A percentile compares a stretch with the other conserved stretches of the same genome.
Evolutionary conservation across 768 basidiomycete species (phyloP).

Genomic region (Lentinula boryana): DNA sequence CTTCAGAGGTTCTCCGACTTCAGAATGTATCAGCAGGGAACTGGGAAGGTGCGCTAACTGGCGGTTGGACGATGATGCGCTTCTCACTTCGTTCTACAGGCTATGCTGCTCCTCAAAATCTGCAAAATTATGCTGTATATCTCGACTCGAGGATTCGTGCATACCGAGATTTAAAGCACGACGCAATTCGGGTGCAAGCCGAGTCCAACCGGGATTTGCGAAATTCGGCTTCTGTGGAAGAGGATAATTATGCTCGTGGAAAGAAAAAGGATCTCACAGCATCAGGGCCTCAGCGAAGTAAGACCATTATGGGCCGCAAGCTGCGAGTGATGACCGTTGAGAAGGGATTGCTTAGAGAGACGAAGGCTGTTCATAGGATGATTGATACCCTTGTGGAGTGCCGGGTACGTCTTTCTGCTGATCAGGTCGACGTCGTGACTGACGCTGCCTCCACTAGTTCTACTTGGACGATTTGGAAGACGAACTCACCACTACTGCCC

Average conservation of each 20-base stretch:
- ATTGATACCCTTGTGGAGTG: slow-evolving; percentile 86
- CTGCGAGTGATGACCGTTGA: slow-evolving; percentile 90
- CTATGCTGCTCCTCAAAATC: slow-evolving; percentile 79
- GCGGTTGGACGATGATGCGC: neutral
- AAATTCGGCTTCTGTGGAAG: slow-evolving; percentile 56
- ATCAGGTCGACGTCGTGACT: slow-evolving; percentile 4
- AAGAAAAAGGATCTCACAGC: slow-evolving; percentile 23
- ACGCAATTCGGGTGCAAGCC: slow-evolving; percentile 88
- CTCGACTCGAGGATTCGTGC: slow-evolving; percentile 84
- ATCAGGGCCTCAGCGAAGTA: slow-evolving; percentile 50
- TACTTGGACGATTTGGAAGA: slow-evolving; percentile 92
- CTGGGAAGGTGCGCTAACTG: slow-evolving; percentile 71
- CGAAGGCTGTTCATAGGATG: slow-evolving; percentile 84
- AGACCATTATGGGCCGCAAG: slow-evolving; percentile 78
- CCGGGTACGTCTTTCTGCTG: slow-evolving; percentile 50
- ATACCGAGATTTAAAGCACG: slow-evolving; percentile 89
- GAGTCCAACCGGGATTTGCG: slow-evolving; percentile 88
- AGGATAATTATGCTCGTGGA: slow-evolving; percentile 36
- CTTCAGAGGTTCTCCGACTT: slow-evolving; percentile 75
- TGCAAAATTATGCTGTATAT: slow-evolving; percentile 84
- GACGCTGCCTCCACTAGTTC: slow-evolving; percentile 51
- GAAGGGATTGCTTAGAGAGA: slow-evolving; percentile 91
- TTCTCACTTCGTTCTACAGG: slow-evolving; percentile 37
- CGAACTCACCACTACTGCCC: slow-evolving; percentile 80
- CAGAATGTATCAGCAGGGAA: slow-evolving; percentile 74